These are phyloP conservation scores for Fusarium anguioides DNA, from an alignment of 2,329 filamentous ascomycete genomes.

Conservation along the genomic window DNA sequence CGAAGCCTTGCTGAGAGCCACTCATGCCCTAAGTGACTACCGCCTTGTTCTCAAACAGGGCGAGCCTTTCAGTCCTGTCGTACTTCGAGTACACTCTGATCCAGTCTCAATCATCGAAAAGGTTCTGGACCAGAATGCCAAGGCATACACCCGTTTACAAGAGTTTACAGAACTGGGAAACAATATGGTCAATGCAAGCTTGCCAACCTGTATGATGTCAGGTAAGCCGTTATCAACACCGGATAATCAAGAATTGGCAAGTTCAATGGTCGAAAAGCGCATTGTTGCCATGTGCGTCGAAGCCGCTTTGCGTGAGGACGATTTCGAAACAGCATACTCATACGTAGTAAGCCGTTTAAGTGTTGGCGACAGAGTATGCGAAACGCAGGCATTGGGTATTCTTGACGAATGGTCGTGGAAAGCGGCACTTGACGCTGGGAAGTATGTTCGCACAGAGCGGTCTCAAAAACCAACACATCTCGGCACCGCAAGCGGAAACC, in stretches of 20 bases:
- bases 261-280: conserved; percentile 66
- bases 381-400: neutral
- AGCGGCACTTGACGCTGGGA: conserved; percentile 81
- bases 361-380: conserved; percentile 18
- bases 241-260: conserved; percentile 47
- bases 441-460: conserved; percentile 69
- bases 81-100: conserved; percentile 80
- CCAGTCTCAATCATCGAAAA: conserved; percentile 78
- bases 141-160: conserved; percentile 79
- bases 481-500: conserved; percentile 68
- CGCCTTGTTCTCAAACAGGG: conserved; percentile 82
- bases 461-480: conserved; percentile 69
- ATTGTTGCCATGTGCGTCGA: conserved; percentile 85
- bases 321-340: conserved; percentile 88
- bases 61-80: conserved; percentile 82
- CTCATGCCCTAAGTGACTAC: conserved; percentile 80
- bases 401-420: conserved; percentile 80
- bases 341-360: conserved; percentile 79
- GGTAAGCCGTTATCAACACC: conserved; percentile 8
- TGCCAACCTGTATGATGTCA: conserved; percentile 46
- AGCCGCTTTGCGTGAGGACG: conserved; percentile 79
- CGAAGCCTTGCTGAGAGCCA: conserved; percentile 75
- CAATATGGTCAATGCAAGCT: conserved; percentile 72
- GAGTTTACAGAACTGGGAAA: conserved; percentile 76
- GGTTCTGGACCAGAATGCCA: conserved; percentile 79